Evolutionary conservation across 805 yeast species (phyloP).

Genomic region (Candida insectorum): DNA sequence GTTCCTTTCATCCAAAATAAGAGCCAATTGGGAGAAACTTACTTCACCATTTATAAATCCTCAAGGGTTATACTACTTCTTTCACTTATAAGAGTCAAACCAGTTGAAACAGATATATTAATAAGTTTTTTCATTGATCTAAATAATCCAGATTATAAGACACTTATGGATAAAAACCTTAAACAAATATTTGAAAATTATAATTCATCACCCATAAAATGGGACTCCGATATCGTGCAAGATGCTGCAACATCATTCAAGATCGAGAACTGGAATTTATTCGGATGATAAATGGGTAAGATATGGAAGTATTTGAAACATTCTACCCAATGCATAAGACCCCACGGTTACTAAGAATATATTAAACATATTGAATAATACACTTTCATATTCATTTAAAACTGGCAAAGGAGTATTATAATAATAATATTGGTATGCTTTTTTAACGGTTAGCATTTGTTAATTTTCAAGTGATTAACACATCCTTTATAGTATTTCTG

Average conservation of each 20-base stretch:
- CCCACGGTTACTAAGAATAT: conserved; percentile 10
- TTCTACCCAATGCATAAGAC: conserved; percentile 13
- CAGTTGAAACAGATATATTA: conserved; percentile 19
- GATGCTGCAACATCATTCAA: conserved; percentile 15
- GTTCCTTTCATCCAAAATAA: background rate
- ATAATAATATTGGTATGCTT: conserved; percentile 14
- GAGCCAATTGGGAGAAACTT: conserved; percentile 1
- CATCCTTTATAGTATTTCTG: no score
- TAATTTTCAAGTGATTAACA: no score
- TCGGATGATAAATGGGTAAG: conserved; percentile 13
- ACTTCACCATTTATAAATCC: conserved; percentile 1
- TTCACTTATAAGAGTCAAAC: conserved; percentile 2
- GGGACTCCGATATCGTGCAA: conserved; percentile 3
- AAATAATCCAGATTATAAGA: conserved; percentile 1
- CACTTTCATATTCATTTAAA: conserved; percentile 21
- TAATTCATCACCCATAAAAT: background rate
- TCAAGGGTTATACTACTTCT: conserved; percentile 1
- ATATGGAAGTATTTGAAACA: background rate
- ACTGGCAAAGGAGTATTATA: conserved; percentile 28
- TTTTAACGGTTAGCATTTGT: conserved; percentile 1
- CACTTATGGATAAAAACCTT: background rate
- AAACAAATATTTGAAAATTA: conserved; percentile 2
- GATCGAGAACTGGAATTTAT: conserved; percentile 47
- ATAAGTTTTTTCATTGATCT: conserved; percentile 37
- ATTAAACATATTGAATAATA: conserved; percentile 17